Conservation (phyloP, 805 yeast species). For the Nakazawaea ishiwadae region DNA sequence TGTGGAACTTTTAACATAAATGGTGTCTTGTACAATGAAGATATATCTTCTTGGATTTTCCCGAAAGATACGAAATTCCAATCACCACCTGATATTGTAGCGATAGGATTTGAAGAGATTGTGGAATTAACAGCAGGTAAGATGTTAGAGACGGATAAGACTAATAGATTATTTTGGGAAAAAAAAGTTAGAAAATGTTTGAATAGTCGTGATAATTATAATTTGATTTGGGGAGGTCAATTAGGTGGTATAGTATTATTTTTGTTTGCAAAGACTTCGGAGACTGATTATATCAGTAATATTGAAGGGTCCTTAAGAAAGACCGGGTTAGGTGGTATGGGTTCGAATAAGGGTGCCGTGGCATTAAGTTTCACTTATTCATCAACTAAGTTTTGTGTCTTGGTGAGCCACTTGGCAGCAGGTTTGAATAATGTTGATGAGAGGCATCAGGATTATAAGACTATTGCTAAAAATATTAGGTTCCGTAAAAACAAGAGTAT, state of each 20-base stretch:
- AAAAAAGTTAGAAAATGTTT: conserved; percentile 45
- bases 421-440: conserved; percentile 80
- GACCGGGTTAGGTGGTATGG: conserved; percentile 70
- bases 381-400: conserved; percentile 64
- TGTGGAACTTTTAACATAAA: conserved; percentile 53
- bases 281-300: conserved; percentile 47
- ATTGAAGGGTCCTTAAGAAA: conserved; percentile 77
- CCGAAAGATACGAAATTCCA: conserved; percentile 31
- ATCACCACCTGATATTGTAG: conserved; percentile 61
- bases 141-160: conserved; percentile 73
- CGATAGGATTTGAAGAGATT: conserved; percentile 86
- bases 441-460: conserved; percentile 77
- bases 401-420: conserved; percentile 93
- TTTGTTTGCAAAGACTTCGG: conserved; percentile 56
- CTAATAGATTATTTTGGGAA: conserved; percentile 62
- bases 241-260: conserved; percentile 80
- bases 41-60: conserved; percentile 39
- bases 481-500: conserved; percentile 76
- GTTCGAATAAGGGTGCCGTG: conserved; percentile 69
- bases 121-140: conserved; percentile 81
- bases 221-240: conserved; percentile 68
- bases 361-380: conserved; percentile 63
- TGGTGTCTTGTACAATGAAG: conserved; percentile 40
- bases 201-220: conserved; percentile 39
- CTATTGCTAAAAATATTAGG: conserved; percentile 68